Evolutionary conservation across 306 rosid species (phyloP).

Genomic region (Crotalaria pallida): DNA sequence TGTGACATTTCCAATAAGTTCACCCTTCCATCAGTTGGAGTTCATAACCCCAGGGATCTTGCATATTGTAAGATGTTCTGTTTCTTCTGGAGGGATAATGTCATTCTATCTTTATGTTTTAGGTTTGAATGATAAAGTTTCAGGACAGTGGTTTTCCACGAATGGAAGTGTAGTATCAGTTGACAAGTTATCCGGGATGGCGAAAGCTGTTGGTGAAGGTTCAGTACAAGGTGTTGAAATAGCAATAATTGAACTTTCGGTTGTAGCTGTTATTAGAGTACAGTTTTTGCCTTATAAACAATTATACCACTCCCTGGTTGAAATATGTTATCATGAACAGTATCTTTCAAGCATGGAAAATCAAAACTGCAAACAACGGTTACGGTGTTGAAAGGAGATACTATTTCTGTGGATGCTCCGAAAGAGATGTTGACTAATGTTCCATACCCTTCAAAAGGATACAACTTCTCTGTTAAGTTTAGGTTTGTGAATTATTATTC

Average conservation of each 20-base stretch:
- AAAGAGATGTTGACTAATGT: slow-evolving; percentile 74
- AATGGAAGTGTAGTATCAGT: slow-evolving; percentile 69
- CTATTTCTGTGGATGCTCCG: slow-evolving; percentile 73
- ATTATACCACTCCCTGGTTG: not conserved
- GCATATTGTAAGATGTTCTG: not conserved
- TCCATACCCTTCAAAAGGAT: slow-evolving; percentile 82
- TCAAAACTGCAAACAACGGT: slow-evolving; percentile 61
- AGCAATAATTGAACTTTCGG: not conserved
- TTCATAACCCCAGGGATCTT: no score
- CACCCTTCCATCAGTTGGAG: no score
- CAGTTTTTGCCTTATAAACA: slow-evolving; percentile 16
- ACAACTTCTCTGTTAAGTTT: slow-evolving; percentile 73
- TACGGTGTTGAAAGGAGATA: slow-evolving; percentile 46
- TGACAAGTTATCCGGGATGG: slow-evolving; percentile 53
- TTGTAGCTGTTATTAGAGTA: not conserved
- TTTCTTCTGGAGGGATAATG: slow-evolving; percentile 4
- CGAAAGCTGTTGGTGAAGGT: slow-evolving; percentile 79
- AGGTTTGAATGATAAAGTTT: slow-evolving; percentile 64
- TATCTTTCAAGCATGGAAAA: slow-evolving; percentile 53
- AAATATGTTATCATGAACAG: slow-evolving; percentile 47
- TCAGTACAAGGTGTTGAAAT: slow-evolving; percentile 65
- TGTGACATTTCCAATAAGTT: no score
- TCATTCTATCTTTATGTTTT: slow-evolving; percentile 23
- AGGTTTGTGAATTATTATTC: slow-evolving; percentile 52
- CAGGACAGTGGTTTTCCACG: slow-evolving; percentile 72